phyloP scores from a whole-genome alignment of 148 eudicot species.

The Cornus controversa region DNA sequence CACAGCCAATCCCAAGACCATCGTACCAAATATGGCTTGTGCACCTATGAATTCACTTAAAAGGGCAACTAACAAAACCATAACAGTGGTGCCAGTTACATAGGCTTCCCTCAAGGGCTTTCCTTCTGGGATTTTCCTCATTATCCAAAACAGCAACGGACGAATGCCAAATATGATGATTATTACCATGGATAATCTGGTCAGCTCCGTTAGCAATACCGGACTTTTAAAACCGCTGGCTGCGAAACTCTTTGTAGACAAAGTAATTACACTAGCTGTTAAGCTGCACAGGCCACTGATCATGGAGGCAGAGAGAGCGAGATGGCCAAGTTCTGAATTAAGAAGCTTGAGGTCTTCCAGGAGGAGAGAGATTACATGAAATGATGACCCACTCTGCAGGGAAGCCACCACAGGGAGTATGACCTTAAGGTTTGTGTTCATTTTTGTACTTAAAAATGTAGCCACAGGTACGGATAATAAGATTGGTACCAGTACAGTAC shows the following conservation, averaged over 20 bases:
- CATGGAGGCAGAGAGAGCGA: constrained; percentile 12
- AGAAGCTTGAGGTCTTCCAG: constrained; percentile 13
- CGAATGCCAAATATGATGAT: neutral
- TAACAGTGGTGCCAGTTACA: neutral
- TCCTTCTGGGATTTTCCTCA: constrained; percentile 15
- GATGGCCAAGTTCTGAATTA: constrained; percentile 14
- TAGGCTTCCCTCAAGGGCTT: neutral
- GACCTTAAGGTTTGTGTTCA: no score
- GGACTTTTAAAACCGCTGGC: no score
- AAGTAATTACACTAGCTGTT: no score
- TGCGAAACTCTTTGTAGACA: no score
- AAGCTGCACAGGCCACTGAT: neutral
- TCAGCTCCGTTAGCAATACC: no score
- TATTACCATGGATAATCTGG: no score
- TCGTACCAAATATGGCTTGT: neutral
- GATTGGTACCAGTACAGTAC: no score
- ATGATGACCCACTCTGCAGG: neutral
- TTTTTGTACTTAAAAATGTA: no score
- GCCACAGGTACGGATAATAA: no score
- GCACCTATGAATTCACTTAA: neutral
- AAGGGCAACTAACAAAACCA: neutral
- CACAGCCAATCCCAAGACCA: constrained; percentile 8
- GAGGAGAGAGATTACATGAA: constrained; percentile 10
- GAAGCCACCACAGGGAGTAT: no score
- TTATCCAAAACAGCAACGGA: neutral